Evolutionary conservation across 2,329 filamentous ascomycete genomes (phyloP).

Genomic region (Plenodomus tracheiphilus): DNA sequence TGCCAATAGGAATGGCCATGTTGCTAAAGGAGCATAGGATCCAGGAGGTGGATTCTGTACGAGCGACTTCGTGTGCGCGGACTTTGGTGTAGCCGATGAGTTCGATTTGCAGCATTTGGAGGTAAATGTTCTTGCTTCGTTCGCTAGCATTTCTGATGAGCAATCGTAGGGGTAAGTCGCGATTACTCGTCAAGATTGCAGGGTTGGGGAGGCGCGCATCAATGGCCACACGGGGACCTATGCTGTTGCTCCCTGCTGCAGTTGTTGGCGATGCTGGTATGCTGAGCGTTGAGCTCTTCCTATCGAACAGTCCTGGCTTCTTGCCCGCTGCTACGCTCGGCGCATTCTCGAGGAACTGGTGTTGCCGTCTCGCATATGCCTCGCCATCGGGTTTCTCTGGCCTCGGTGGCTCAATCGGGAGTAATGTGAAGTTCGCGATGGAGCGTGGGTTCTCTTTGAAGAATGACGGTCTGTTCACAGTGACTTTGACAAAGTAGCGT

Average conservation of each 20-base stretch:
- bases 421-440: slow-evolving; percentile 69
- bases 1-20: slow-evolving; percentile 71
- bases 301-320: slow-evolving; percentile 65
- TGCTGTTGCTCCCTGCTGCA: slow-evolving; percentile 14
- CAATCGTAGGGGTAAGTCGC: slow-evolving; percentile 78
- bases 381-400: slow-evolving; percentile 70
- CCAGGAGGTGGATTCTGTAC: slow-evolving; percentile 74
- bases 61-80: slow-evolving; percentile 72
- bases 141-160: slow-evolving; percentile 76
- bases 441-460: slow-evolving; percentile 86
- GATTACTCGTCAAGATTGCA: slow-evolving; percentile 84
- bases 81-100: slow-evolving; percentile 80
- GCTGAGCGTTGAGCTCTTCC: slow-evolving; percentile 29
- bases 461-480: slow-evolving; percentile 82
- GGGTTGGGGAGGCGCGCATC: slow-evolving; percentile 88
- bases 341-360: slow-evolving; percentile 56
- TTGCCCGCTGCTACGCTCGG: slow-evolving; percentile 47
- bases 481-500: slow-evolving; percentile 94
- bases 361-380: slow-evolving; percentile 76
- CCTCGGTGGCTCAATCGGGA: slow-evolving; percentile 89
- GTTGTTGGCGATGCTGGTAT: slow-evolving; percentile 25
- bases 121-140: slow-evolving; percentile 69
- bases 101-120: slow-evolving; percentile 80
- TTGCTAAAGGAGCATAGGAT: slow-evolving; percentile 73
- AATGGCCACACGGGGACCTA: slow-evolving; percentile 64